Evolutionary conservation across 768 basidiomycete species (phyloP).

Genomic region (Leccinellum luteum): DNA sequence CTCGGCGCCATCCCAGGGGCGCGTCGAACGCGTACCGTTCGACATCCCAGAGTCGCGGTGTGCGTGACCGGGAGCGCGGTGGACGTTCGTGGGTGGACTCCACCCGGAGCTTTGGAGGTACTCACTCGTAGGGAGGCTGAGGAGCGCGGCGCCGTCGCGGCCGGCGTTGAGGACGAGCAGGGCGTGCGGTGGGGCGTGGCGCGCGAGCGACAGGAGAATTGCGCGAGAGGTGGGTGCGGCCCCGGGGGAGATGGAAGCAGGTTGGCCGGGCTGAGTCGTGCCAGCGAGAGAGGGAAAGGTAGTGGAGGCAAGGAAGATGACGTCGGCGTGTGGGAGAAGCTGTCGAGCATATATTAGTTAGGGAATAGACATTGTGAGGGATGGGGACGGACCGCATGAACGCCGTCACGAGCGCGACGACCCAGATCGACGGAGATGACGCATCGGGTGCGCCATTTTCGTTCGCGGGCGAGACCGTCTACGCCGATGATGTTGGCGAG

Average conservation of each 20-base stretch:
- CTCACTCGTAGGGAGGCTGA: slow-evolving; percentile 79
- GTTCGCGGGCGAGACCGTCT: slow-evolving; percentile 78
- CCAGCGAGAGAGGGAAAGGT: slow-evolving; percentile 22
- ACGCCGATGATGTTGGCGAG: slow-evolving; percentile 74
- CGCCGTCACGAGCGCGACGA: slow-evolving; percentile 68
- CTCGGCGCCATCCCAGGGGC: slow-evolving; percentile 30
- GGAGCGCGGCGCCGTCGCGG: slow-evolving; percentile 72
- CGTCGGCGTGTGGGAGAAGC: slow-evolving; percentile 81
- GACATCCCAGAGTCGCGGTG: slow-evolving; percentile 17
- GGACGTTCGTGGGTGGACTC: slow-evolving; percentile 30
- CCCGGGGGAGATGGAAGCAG: slow-evolving; percentile 30
- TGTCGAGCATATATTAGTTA: slow-evolving; percentile 24
- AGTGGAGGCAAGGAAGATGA: slow-evolving; percentile 59
- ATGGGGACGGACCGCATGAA: slow-evolving; percentile 63
- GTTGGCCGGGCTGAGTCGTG: background rate
- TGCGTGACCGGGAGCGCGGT: slow-evolving; percentile 12
- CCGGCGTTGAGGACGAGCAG: slow-evolving; percentile 84
- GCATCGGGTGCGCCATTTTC: slow-evolving; percentile 80
- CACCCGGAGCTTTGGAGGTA: slow-evolving; percentile 86
- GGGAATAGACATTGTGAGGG: background rate
- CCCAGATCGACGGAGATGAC: slow-evolving; percentile 82
- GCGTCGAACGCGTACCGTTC: slow-evolving; percentile 13
- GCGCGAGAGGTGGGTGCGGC: slow-evolving; percentile 64
- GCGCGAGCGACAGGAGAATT: slow-evolving; percentile 70
- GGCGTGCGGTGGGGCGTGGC: slow-evolving; percentile 67